Conservation (phyloP, 129 eudicot species). For the Flaveria linearis region DNA sequence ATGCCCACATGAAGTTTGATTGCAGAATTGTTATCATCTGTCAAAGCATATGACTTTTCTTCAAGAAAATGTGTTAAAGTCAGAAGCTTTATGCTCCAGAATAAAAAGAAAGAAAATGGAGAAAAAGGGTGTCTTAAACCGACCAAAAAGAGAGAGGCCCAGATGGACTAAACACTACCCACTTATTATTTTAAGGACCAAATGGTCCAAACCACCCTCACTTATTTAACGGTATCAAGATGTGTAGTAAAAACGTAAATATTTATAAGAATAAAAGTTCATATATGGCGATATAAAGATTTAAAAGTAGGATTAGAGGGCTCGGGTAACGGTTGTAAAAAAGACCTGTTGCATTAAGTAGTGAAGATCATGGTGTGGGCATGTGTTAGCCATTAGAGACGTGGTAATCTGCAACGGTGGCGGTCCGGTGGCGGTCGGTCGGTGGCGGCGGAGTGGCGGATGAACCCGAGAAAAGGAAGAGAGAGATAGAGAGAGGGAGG, state of each 20-base stretch:
- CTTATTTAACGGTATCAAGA: too few relatives aligned
- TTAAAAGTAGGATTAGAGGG: too few relatives aligned
- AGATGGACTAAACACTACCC: slow-evolving; percentile 43
- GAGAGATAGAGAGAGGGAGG: slow-evolving; percentile 26
- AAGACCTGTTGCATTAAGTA: too few relatives aligned
- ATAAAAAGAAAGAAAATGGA: slow-evolving; percentile 16
- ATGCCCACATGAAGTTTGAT: slow-evolving; percentile 13
- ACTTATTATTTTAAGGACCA: slow-evolving; percentile 29
- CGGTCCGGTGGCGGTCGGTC: slow-evolving; percentile 23
- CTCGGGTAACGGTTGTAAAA: too few relatives aligned
- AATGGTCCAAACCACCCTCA: too few relatives aligned
- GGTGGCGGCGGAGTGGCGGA: slow-evolving; percentile 22
- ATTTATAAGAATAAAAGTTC: too few relatives aligned
- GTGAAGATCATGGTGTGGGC: not conserved
- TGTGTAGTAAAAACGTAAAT: too few relatives aligned
- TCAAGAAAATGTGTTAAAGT: slow-evolving; percentile 19
- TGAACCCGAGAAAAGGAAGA: slow-evolving; percentile 9
- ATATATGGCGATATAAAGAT: too few relatives aligned
- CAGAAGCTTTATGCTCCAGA: slow-evolving; percentile 22
- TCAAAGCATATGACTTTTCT: slow-evolving; percentile 12
- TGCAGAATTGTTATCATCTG: slow-evolving; percentile 27
- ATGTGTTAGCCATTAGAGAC: slow-evolving; percentile 54
- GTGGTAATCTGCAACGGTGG: slow-evolving; percentile 18
- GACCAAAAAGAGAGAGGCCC: slow-evolving; percentile 67
- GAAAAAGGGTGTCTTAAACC: slow-evolving; percentile 46